These are phyloP conservation scores for Boletales sp. DNA, from an alignment of 768 basidiomycete genomes.

Conservation along the genomic window DNA sequence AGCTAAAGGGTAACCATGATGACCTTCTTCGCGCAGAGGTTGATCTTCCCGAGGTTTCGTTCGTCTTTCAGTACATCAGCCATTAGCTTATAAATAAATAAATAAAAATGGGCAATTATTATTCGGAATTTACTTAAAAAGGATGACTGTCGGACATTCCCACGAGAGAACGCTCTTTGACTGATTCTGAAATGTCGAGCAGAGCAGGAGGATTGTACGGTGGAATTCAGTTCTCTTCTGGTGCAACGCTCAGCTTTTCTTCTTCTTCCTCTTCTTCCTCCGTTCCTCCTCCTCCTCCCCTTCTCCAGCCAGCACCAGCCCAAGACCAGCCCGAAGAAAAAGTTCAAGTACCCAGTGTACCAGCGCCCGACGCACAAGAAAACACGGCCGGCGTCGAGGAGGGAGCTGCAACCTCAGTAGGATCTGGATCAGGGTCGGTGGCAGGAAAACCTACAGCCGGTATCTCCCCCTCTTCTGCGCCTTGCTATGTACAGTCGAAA, in stretches of 20 bases:
- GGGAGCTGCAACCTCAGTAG: slow-evolving; percentile 20
- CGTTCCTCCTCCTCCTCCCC: slow-evolving; percentile 26
- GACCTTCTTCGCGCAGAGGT: slow-evolving; percentile 90
- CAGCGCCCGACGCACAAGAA: slow-evolving; percentile 23
- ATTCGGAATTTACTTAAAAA: not conserved
- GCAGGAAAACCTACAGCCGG: slow-evolving; percentile 52
- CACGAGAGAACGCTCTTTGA: slow-evolving; percentile 29
- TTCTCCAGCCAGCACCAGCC: slow-evolving; percentile 11
- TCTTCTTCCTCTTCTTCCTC: slow-evolving; percentile 37
- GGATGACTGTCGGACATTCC: slow-evolving; percentile 3
- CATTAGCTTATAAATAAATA: slow-evolving; percentile 43
- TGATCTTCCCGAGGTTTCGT: slow-evolving; percentile 80
- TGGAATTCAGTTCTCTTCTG: slow-evolving; percentile 80
- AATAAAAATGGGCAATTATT: not conserved
- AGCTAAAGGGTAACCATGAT: slow-evolving; percentile 90
- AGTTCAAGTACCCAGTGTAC: slow-evolving; percentile 13
- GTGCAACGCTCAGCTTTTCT: slow-evolving; percentile 48
- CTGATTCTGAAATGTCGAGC: slow-evolving; percentile 50
- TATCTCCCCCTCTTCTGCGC: slow-evolving; percentile 47
- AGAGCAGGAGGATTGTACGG: slow-evolving; percentile 84
- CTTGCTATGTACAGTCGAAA: slow-evolving; percentile 32
- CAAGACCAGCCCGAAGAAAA: slow-evolving; percentile 18
- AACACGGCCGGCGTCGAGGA: slow-evolving; percentile 25
- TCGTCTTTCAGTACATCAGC: slow-evolving; percentile 95
- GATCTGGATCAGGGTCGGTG: slow-evolving; percentile 30